Evolutionary conservation across 345 rosid species (phyloP), one percentile per base, ranked within the genome.

Genomic region (Carallia brachiata): DNA sequence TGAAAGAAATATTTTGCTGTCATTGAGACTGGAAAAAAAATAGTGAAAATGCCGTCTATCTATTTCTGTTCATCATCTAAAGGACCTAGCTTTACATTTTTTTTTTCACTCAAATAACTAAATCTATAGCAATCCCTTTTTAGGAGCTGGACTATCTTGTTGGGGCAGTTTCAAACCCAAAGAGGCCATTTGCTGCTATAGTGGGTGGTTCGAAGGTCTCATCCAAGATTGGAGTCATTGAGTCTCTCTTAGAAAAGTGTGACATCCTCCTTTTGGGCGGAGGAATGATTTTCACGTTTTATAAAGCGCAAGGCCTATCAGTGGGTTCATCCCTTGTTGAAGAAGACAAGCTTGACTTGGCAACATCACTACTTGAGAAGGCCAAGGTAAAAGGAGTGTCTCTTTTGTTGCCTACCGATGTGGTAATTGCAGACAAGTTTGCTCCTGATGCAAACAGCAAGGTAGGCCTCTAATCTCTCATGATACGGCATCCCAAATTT

Each of bases 141-240:
- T 73, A 92, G 98, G 98, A 94, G 79, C 84, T 94, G 63, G 97
- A 94, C 70, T 94, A 94, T 79, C 98, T 94, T 71, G 98, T 83
- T 66, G 98, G 98, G 40, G 98, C 97, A 31, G 97, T 94, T 74
- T 70, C 94, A 39, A 87, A 52, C 79, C 98, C 97, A 52, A 90
- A 89, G 86, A 91, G 82, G 80, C 98, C 98, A 56, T 91, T 94
- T 80, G 98, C 98, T 47, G 95, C 97, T 9, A 91, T 94, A 44
- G 93, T 94, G 4, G 98, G 98, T 65, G 98, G 98, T 56, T 83
- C 98, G 2, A 94, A 94, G 84, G 98, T 94, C 28, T 94, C 97
- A 59, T 64, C 86, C 23, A 94, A 94, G 89, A 94, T 94, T 71
- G 97, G 95, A 56, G 98, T 94, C 47, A 94, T 94, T 0, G 98